A percentile compares a stretch with the other conserved stretches of the same genome.
phyloP scores from a whole-genome alignment of 2,329 filamentous ascomycete genomes.

The Colletotrichum sp. region DNA sequence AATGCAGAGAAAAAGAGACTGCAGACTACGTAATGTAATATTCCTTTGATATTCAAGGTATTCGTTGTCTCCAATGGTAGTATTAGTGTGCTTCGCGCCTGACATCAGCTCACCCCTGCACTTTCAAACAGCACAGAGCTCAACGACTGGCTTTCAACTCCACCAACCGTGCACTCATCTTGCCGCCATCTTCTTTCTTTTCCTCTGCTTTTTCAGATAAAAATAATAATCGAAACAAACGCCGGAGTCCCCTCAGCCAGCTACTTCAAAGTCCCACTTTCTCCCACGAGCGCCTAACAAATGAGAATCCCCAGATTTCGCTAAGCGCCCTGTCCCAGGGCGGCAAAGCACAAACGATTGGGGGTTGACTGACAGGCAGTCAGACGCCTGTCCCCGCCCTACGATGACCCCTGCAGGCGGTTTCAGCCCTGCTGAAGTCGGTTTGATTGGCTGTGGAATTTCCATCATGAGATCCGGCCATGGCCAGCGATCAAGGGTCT shows the following conservation, averaged over 20 bases:
- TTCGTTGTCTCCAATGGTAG: not conserved
- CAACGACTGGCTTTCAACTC: not conserved
- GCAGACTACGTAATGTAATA: not conserved
- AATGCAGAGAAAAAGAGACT: not conserved
- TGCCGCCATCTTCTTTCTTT: not conserved
- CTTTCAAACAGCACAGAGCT: not conserved
- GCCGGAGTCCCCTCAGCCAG: not conserved
- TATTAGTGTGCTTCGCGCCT: not conserved
- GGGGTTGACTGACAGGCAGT: conserved; percentile 2
- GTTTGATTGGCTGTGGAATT: not conserved
- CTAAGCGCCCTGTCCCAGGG: conserved; percentile 14
- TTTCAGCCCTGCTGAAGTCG: not conserved
- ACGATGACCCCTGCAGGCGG: not conserved
- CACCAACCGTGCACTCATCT: not conserved
- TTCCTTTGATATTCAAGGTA: not conserved
- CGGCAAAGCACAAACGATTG: not conserved
- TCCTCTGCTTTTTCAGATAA: not conserved
- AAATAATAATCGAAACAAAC: not conserved
- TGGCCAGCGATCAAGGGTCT: not conserved
- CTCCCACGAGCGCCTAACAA: not conserved
- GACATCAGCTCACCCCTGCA: not conserved
- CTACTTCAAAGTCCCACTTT: not conserved
- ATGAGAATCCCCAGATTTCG: conserved; percentile 28
- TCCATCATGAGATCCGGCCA: not conserved
- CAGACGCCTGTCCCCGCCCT: not conserved